Percentiles rank a stretch among this genome's conserved stretches.
Conservation (phyloP, 2,329 filamentous ascomycete genomes). For the Colletotrichum ledebouriae region DNA sequence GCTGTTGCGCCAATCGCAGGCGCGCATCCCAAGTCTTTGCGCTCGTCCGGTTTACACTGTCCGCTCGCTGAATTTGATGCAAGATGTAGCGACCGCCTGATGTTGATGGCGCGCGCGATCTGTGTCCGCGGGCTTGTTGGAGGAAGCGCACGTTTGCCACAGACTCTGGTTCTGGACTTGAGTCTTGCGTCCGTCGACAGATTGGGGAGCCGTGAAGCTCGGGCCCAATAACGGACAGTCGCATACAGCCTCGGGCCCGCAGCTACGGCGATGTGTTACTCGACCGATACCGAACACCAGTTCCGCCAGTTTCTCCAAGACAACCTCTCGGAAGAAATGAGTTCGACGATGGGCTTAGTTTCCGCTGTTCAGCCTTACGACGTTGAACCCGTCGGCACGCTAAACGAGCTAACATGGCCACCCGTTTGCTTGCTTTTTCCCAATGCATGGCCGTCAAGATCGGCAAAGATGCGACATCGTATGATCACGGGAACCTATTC, state of each 20-base stretch:
- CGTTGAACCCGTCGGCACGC: constrained; percentile 28
- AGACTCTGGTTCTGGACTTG: no score
- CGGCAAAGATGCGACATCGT: constrained; percentile 27
- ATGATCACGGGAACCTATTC: constrained; percentile 23
- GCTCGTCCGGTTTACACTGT: neutral
- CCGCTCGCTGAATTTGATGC: neutral
- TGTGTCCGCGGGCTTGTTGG: neutral
- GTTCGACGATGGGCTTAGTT: constrained; percentile 10
- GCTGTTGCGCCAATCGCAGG: constrained; percentile 22
- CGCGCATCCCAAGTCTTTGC: neutral
- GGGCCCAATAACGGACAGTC: neutral
- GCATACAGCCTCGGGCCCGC: neutral
- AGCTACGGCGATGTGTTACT: neutral
- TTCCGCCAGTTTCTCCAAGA: neutral
- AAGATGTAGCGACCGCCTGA: constrained; percentile 6
- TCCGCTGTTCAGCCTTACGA: constrained; percentile 34
- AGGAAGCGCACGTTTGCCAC: neutral
- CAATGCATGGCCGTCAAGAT: constrained; percentile 19
- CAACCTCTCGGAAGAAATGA: neutral
- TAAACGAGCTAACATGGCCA: neutral
- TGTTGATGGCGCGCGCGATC: neutral
- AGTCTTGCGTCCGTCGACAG: no score
- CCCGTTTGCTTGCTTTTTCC: constrained; percentile 37
- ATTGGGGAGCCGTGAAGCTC: no score
- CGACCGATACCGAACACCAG: neutral